Evolutionary conservation across 345 rosid genomes (phyloP), one percentile per base, ranked within the genome.

Genomic region (Barbarea vulgaris): DNA sequence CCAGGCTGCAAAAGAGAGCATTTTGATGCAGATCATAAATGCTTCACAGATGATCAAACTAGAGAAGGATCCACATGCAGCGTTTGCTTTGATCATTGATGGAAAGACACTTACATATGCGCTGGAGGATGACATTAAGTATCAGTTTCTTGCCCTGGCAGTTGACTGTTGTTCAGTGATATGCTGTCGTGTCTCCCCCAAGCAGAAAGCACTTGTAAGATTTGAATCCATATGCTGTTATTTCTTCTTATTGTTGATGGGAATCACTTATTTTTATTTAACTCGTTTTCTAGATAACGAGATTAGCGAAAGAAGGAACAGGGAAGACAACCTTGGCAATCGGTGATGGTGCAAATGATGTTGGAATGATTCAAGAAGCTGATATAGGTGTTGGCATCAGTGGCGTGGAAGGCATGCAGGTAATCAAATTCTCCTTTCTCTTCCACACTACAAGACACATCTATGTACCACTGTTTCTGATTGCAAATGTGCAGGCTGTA

Each of bases 291-390:
- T 81, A 91, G 97, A 83, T 91, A 27, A 89, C 97, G 10, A 61
- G 90, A 27, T 80, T 84, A 65, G 96, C 86, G 15, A 91, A 89
- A 78, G 75, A 85, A 78, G 82, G 81, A 54, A 87, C 97, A 6
- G 90, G 91, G 53, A 87, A 56, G 68, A 87, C 87, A 28, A 89
- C 88, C 28, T 78, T 91, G 73, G 97, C 97, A 51, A 85, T 89
- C 30, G 97, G 97, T 25, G 97, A 91, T 31, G 97, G 96, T 1
- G 96, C 97, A 61, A 91, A 91, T 66, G 97, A 91, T 68, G 96
- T 91, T 54, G 87, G 97, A 55, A 91, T 89, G 97, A 91, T 91
- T 83, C 97, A 91, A 81, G 97, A 89, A 86, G 97, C 97, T 5
- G 97, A 89, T 64, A 89, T 91, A 67, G 97, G 97, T 52, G 81